Evolutionary conservation across 2,329 filamentous ascomycete species (phyloP).

Genomic region (Aspergillus novofumigatus): DNA sequence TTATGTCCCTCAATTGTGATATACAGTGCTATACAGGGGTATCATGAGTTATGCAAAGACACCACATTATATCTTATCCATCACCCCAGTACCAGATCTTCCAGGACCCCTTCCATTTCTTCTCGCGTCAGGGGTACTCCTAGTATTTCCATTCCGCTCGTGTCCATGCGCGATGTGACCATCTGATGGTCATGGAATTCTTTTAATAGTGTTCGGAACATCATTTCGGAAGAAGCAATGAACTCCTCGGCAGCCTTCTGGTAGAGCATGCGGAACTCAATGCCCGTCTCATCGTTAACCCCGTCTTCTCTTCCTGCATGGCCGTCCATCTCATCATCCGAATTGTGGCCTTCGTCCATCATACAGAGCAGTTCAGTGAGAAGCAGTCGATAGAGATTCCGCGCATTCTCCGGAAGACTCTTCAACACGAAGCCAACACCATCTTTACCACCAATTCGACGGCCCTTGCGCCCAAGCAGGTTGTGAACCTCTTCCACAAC

Average conservation of each 20-base stretch:
- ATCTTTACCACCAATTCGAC: slow-evolving; percentile 80
- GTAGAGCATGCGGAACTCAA: slow-evolving; percentile 89
- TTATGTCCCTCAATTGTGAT: neutral
- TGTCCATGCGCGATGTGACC: slow-evolving; percentile 83
- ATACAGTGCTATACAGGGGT: slow-evolving; percentile 24
- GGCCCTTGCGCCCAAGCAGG: slow-evolving; percentile 73
- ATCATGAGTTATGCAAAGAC: slow-evolving; percentile 27
- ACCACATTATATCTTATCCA: slow-evolving; percentile 2
- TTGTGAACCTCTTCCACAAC: slow-evolving; percentile 88
- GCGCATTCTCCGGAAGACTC: slow-evolving; percentile 86
- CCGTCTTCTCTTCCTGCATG: slow-evolving; percentile 24
- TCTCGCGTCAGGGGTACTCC: slow-evolving; percentile 81
- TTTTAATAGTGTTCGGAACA: slow-evolving; percentile 87
- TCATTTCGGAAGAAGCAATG: slow-evolving; percentile 94
- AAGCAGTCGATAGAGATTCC: slow-evolving; percentile 78
- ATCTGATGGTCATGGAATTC: slow-evolving; percentile 99
- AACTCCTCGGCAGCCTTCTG: slow-evolving; percentile 96
- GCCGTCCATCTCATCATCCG: slow-evolving; percentile 48
- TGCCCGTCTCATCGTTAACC: slow-evolving; percentile 50
- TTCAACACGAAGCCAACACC: slow-evolving; percentile 88
- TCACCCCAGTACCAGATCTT: slow-evolving; percentile 58
- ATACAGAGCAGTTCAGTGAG: slow-evolving; percentile 77
- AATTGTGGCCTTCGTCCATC: slow-evolving; percentile 50
- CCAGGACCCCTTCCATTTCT: slow-evolving; percentile 82
- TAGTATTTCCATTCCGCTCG: slow-evolving; percentile 76